Evolutionary conservation across 177 flowering plant genomes (phyloP).

Genomic region (Telopea speciosissima): DNA sequence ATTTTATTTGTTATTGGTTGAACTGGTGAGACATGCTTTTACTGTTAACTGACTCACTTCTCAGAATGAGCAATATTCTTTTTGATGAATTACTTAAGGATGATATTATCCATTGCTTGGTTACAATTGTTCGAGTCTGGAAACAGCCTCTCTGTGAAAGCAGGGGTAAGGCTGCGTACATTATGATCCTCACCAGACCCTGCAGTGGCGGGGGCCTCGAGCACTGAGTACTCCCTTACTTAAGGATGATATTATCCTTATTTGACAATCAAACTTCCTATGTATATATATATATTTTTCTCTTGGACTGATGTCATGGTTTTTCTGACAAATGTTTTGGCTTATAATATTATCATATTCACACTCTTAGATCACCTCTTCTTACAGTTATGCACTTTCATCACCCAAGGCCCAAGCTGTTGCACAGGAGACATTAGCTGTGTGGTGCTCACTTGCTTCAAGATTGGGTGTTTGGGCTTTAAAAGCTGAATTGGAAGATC

Average conservation of each 20-base stretch:
- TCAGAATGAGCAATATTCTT: neutral
- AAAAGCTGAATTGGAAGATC: constrained; percentile 93
- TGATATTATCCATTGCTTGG: neutral
- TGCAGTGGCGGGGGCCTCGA: no score
- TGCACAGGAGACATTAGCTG: constrained; percentile 81
- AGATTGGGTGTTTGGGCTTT: constrained; percentile 94
- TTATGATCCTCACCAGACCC: no score
- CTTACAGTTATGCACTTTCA: constrained; percentile 73
- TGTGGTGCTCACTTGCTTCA: constrained; percentile 98
- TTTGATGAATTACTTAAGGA: neutral
- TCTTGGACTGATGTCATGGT: neutral
- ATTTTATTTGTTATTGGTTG: constrained; percentile 1
- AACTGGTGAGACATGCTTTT: neutral
- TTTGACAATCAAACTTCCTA: neutral
- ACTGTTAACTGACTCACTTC: neutral
- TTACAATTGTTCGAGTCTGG: no score
- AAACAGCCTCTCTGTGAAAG: no score
- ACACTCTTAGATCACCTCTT: constrained; percentile 2
- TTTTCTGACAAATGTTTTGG: constrained; percentile 1
- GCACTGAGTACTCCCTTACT: no score
- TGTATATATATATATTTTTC: neutral
- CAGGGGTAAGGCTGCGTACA: no score
- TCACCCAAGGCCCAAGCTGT: constrained; percentile 81
- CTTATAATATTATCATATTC: constrained; percentile 6
- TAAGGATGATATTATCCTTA: neutral